phyloP scores from a whole-genome alignment of 2,329 filamentous ascomycete species.

The Alternaria ethzedia region DNA sequence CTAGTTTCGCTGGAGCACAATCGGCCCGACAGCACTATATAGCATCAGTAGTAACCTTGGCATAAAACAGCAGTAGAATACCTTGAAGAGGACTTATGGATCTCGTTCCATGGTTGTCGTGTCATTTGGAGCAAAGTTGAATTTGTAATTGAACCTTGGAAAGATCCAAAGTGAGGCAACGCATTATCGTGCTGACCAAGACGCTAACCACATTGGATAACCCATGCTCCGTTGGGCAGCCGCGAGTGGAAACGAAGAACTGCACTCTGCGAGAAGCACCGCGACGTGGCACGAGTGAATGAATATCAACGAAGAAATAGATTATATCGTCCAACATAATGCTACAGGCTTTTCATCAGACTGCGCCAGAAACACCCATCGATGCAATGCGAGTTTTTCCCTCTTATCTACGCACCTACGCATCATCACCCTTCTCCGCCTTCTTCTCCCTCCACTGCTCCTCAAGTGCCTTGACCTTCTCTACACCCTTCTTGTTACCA shows the following conservation, averaged over 20 bases:
- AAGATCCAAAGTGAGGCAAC: neutral
- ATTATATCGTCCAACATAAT: neutral
- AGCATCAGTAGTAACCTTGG: neutral
- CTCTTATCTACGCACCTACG: neutral
- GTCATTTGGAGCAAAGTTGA: neutral
- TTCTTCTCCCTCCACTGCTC: slow-evolving; percentile 69
- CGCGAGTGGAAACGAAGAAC: neutral
- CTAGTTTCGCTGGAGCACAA: neutral
- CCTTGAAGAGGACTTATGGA: neutral
- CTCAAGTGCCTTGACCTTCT: slow-evolving; percentile 73
- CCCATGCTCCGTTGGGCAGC: neutral
- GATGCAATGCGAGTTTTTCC: neutral
- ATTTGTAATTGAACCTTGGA: neutral
- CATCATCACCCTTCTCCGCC: slow-evolving; percentile 21
- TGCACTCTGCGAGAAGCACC: neutral
- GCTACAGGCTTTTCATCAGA: neutral
- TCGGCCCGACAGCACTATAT: neutral
- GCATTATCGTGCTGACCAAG: neutral
- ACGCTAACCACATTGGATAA: neutral
- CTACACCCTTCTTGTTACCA: slow-evolving; percentile 72
- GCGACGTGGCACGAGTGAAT: neutral
- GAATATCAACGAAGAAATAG: neutral
- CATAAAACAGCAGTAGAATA: neutral
- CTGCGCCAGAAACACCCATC: neutral
- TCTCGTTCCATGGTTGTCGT: neutral